Evolutionary conservation across 768 basidiomycete genomes (phyloP).

Genomic region (Russula ochroleuca): DNA sequence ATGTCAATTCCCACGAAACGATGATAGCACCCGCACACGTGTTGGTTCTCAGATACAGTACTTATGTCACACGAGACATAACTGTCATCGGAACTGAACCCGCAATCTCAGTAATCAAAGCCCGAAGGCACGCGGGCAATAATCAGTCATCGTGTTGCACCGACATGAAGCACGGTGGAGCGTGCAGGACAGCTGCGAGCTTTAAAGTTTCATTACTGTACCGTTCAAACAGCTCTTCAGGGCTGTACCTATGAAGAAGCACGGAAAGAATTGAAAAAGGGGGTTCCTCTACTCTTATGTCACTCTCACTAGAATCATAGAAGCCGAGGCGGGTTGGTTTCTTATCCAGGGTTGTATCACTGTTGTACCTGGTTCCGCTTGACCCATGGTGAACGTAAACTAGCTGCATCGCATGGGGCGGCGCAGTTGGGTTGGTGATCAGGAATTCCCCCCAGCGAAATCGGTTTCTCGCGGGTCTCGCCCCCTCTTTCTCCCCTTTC

Average conservation of each 20-base stretch:
- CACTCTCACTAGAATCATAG: neutral
- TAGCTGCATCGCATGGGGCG: neutral
- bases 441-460: neutral
- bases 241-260: neutral
- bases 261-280: neutral
- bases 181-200: neutral
- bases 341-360: neutral
- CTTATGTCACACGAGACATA: neutral
- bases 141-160: neutral
- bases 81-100: conserved; percentile 5
- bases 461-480: neutral
- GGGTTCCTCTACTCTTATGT: neutral
- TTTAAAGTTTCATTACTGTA: neutral
- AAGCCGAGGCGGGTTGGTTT: neutral
- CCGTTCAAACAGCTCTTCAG: neutral
- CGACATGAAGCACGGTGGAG: neutral
- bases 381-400: neutral
- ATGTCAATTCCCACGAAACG: neutral
- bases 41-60: neutral
- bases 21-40: neutral
- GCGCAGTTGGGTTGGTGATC: neutral
- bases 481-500: neutral
- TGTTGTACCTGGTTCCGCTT: no score
- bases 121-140: neutral
- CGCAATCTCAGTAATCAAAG: neutral